Evolutionary conservation across 805 yeast genomes (phyloP).

Genomic region (Lipomyces sp.): DNA sequence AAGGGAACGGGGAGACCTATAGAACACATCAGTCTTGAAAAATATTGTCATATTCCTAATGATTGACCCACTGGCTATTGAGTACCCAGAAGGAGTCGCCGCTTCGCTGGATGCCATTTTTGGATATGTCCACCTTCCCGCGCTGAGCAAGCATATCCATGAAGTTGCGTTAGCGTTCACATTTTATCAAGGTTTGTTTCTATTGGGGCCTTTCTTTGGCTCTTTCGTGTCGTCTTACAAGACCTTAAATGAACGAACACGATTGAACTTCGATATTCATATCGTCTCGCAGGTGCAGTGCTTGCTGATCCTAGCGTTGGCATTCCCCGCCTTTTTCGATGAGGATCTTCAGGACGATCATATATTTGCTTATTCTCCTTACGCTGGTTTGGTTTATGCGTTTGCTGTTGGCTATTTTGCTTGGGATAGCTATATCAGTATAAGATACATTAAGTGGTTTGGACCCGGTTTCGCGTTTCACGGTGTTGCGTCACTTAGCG

Average conservation of each 20-base stretch:
- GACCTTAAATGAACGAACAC: slow-evolving; percentile 51
- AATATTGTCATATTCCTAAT: slow-evolving; percentile 3
- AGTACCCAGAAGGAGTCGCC: slow-evolving; percentile 24
- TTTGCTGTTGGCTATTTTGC: slow-evolving; percentile 79
- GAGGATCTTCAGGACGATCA: slow-evolving; percentile 55
- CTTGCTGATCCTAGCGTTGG: slow-evolving; percentile 60
- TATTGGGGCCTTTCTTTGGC: slow-evolving; percentile 53
- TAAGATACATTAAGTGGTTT: slow-evolving; percentile 64
- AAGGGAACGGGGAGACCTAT: not conserved
- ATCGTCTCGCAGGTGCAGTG: slow-evolving; percentile 87
- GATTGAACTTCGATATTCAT: slow-evolving; percentile 85
- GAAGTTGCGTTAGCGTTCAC: slow-evolving; percentile 66
- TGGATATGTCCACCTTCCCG: slow-evolving; percentile 38
- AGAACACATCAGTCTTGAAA: not conserved
- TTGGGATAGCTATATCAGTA: slow-evolving; percentile 84
- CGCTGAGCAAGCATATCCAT: slow-evolving; percentile 54
- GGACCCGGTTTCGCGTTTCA: slow-evolving; percentile 84
- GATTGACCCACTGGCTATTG: slow-evolving; percentile 35
- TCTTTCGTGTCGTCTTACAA: slow-evolving; percentile 60
- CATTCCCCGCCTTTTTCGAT: slow-evolving; percentile 68
- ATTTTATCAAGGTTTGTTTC: slow-evolving; percentile 63
- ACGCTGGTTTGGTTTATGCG: slow-evolving; percentile 73
- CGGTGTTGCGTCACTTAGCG: slow-evolving; percentile 79
- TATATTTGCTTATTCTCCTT: slow-evolving; percentile 73
- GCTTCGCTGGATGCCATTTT: slow-evolving; percentile 12